phyloP scores from a whole-genome alignment of 108 stramenopile species.

The Nitzschia sp. region DNA sequence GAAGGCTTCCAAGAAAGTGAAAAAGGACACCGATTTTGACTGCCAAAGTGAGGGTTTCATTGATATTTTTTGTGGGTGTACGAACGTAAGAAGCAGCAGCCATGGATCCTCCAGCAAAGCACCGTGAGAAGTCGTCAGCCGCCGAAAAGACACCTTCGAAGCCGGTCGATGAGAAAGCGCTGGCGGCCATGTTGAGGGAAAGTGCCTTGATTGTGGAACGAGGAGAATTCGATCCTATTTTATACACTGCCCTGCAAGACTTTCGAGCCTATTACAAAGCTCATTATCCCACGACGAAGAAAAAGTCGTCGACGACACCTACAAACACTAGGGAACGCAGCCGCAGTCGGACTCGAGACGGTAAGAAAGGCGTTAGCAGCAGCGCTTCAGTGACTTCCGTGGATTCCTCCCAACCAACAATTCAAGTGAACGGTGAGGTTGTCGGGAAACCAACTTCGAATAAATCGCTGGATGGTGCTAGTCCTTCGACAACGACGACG shows the following conservation, averaged over 20 bases:
- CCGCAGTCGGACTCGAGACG: background rate
- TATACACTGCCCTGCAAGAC: constrained; percentile 62
- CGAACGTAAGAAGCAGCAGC: no score
- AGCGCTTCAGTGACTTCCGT: background rate
- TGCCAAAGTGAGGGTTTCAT: no score
- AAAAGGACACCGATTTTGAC: no score
- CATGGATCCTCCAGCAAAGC: background rate
- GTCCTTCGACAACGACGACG: no score
- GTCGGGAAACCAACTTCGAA: background rate
- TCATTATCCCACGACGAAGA: constrained; percentile 26
- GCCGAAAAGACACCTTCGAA: background rate
- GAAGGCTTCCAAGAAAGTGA: no score
- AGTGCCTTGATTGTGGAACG: constrained; percentile 65
- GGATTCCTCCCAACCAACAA: no score
- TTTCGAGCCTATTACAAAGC: constrained; percentile 41
- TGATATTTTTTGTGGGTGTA: no score
- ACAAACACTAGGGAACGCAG: background rate
- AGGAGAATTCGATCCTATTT: constrained; percentile 55
- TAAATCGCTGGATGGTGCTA: background rate
- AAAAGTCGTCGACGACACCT: background rate
- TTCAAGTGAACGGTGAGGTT: no score
- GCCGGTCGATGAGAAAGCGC: constrained; percentile 22
- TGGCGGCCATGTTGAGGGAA: constrained; percentile 66
- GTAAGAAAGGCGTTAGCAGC: constrained; percentile 6
- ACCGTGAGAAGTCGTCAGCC: background rate